These are phyloP conservation scores for Auricularia heimuer DNA, from an alignment of 768 basidiomycete species.

Conservation along the genomic window DNA sequence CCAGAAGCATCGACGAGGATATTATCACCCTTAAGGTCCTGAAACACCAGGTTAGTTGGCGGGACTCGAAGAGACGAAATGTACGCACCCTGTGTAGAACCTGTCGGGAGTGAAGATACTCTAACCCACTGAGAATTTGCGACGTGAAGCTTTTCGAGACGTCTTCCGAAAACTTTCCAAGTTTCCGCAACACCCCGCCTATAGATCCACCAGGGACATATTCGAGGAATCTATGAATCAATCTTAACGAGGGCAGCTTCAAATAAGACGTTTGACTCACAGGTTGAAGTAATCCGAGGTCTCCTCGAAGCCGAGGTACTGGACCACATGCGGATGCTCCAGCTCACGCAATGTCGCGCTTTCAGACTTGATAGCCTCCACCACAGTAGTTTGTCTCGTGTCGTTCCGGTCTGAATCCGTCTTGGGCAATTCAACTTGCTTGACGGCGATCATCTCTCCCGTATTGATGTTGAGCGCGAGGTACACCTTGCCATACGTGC, in stretches of 20 bases:
- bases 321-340: slow-evolving; percentile 40
- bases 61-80: background rate
- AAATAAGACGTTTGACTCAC: slow-evolving; percentile 15
- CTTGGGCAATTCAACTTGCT: slow-evolving; percentile 39
- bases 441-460: slow-evolving; percentile 40
- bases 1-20: slow-evolving; percentile 91
- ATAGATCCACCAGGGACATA: slow-evolving; percentile 98
- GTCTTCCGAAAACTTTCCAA: slow-evolving; percentile 87
- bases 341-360: slow-evolving; percentile 38
- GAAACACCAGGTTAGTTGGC: slow-evolving; percentile 5
- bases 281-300: slow-evolving; percentile 27
- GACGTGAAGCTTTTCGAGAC: slow-evolving; percentile 87
- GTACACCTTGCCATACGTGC: slow-evolving; percentile 38
- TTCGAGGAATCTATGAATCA: slow-evolving; percentile 74
- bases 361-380: slow-evolving; percentile 35
- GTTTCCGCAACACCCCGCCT: slow-evolving; percentile 78
- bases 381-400: slow-evolving; percentile 27
- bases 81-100: slow-evolving; percentile 79
- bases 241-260: background rate
- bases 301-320: slow-evolving; percentile 33
- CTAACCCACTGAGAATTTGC: slow-evolving; percentile 85
- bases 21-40: slow-evolving; percentile 98
- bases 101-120: slow-evolving; percentile 84
- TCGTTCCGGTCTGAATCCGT: slow-evolving; percentile 33
- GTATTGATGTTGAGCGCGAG: slow-evolving; percentile 36